Conservation (phyloP, 2,329 filamentous ascomycete species). For the Penicillium sp. region DNA sequence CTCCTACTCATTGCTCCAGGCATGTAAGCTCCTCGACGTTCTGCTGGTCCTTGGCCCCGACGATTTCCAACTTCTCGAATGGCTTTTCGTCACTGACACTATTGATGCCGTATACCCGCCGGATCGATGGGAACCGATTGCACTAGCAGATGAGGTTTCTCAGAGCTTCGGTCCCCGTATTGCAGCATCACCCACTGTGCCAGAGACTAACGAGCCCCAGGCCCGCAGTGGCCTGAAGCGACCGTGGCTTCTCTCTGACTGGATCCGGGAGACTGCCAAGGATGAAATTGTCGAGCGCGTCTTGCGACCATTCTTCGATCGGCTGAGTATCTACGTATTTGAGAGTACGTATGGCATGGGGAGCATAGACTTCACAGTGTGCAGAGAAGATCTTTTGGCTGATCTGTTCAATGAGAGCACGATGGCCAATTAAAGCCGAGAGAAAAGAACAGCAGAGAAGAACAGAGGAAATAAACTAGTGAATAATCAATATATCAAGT, state of each 20-base stretch:
- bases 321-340: slow-evolving; percentile 90
- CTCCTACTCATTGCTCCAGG: slow-evolving; percentile 77
- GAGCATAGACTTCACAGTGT: slow-evolving; percentile 64
- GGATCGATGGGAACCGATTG: slow-evolving; percentile 66
- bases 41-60: slow-evolving; percentile 86
- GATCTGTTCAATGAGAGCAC: slow-evolving; percentile 80
- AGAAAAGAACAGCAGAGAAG: neutral
- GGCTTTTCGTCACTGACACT: slow-evolving; percentile 96
- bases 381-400: slow-evolving; percentile 63
- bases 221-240: slow-evolving; percentile 33
- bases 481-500: neutral
- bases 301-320: slow-evolving; percentile 83
- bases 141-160: slow-evolving; percentile 80
- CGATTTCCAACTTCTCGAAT: slow-evolving; percentile 97
- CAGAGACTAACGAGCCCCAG: slow-evolving; percentile 31
- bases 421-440: slow-evolving; percentile 39
- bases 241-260: slow-evolving; percentile 46
- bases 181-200: slow-evolving; percentile 25
- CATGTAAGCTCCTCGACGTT: slow-evolving; percentile 88
- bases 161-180: slow-evolving; percentile 65
- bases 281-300: slow-evolving; percentile 72
- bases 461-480: no score
- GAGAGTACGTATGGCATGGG: slow-evolving; percentile 90
- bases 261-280: slow-evolving; percentile 55
- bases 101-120: slow-evolving; percentile 92